A percentile compares a stretch with the other conserved stretches of the same genome.
Conservation (phyloP, 768 basidiomycete species). For the Tulasnella sp. region DNA sequence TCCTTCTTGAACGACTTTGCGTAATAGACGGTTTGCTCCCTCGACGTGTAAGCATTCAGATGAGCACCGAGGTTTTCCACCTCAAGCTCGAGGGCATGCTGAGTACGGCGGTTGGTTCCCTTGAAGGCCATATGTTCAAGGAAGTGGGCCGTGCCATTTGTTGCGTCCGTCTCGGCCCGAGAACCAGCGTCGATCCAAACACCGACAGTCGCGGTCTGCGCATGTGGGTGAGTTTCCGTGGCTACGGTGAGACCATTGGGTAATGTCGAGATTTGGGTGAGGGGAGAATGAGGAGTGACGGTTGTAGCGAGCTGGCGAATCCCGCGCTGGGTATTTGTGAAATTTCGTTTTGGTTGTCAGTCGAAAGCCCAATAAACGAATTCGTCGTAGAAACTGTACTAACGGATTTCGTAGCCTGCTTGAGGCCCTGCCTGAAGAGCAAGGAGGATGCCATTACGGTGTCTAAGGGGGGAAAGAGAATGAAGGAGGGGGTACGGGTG, state of each 20-base stretch:
- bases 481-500: not conserved
- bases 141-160: slow-evolving; percentile 96
- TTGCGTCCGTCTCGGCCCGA: slow-evolving; percentile 90
- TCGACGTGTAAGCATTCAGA: slow-evolving; percentile 95
- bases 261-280: slow-evolving; percentile 86
- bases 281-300: slow-evolving; percentile 41
- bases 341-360: slow-evolving; percentile 3
- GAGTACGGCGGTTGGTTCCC: slow-evolving; percentile 81
- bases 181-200: slow-evolving; percentile 99
- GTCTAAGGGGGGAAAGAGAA: slow-evolving; percentile 6
- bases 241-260: slow-evolving; percentile 93
- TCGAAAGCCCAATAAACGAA: not conserved
- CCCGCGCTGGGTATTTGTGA: slow-evolving; percentile 19
- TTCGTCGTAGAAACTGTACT: not conserved
- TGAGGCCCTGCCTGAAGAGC: slow-evolving; percentile 20
- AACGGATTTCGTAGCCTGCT: slow-evolving; percentile 11
- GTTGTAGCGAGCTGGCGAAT: slow-evolving; percentile 35
- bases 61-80: slow-evolving; percentile 98
- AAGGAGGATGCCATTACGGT: slow-evolving; percentile 16
- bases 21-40: slow-evolving; percentile 99
- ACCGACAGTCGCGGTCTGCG: slow-evolving; percentile 96
- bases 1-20: slow-evolving; percentile 98
- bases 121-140: slow-evolving; percentile 99
- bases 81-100: slow-evolving; percentile 88
- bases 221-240: slow-evolving; percentile 80